Percentiles rank a stretch among this genome's conserved stretches.
phyloP scores from a whole-genome alignment of 75 land plant species.

The Gnetum montanum region DNA sequence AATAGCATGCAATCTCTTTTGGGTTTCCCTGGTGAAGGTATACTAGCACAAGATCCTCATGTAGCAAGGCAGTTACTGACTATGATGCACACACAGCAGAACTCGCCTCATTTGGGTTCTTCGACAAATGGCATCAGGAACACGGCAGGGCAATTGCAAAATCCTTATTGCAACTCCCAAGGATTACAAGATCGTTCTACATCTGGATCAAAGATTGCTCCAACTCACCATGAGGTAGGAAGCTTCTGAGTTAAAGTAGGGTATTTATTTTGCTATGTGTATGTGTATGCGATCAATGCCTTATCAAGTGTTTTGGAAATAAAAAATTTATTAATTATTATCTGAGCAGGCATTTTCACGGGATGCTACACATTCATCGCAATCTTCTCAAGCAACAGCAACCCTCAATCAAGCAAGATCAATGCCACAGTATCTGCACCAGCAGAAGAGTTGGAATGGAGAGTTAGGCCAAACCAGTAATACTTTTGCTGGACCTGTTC shows the following conservation, averaged over 20 bases:
- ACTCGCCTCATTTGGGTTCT: slow-evolving; percentile 32
- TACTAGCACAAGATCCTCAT: slow-evolving; percentile 2
- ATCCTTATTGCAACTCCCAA: slow-evolving; percentile 19
- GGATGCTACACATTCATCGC: not conserved
- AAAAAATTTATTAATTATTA: slow-evolving; percentile 18
- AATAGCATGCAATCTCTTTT: not conserved
- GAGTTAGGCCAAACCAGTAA: slow-evolving; percentile 9
- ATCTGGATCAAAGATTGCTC: slow-evolving; percentile 5
- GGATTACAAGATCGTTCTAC: slow-evolving; percentile 31
- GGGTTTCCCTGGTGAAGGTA: slow-evolving; percentile 2
- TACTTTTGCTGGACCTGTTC: slow-evolving; percentile 18
- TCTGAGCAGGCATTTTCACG: slow-evolving; percentile 19
- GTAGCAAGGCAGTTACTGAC: slow-evolving; percentile 15
- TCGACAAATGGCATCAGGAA: slow-evolving; percentile 26
- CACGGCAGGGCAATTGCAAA: not conserved
- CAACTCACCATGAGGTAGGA: slow-evolving; percentile 7
- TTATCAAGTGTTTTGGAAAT: too few species aligned
- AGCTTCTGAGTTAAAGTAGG: too few species aligned
- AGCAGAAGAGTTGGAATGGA: slow-evolving; percentile 18
- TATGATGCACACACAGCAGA: slow-evolving; percentile 24
- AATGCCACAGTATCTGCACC: slow-evolving; percentile 10
- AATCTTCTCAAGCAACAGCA: slow-evolving; percentile 3
- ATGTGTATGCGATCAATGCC: too few species aligned
- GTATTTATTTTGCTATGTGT: too few species aligned
- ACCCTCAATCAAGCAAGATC: slow-evolving; percentile 13